Percentiles rank a stretch among this genome's conserved stretches.
phyloP scores from a whole-genome alignment of 768 basidiomycete species.

The Lactarius pseudohatsudake region DNA sequence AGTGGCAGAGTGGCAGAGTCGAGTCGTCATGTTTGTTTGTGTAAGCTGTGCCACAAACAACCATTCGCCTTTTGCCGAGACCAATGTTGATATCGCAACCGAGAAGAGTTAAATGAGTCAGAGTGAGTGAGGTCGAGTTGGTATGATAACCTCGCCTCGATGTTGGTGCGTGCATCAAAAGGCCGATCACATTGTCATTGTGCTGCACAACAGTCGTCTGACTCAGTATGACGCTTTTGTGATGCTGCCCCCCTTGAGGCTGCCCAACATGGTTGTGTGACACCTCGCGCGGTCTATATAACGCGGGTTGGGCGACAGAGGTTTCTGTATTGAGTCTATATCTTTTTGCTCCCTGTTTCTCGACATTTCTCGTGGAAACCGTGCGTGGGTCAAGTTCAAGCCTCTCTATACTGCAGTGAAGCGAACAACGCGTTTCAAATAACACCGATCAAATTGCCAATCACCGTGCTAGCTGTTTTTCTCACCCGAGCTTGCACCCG shows the following conservation, averaged over 20 bases:
- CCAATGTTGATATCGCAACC: background rate
- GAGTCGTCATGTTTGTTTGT: background rate
- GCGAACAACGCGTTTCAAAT: background rate
- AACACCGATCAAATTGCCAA: background rate
- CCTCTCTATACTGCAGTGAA: background rate
- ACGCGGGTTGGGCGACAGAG: background rate
- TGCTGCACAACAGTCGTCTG: background rate
- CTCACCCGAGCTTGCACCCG: too few relatives aligned
- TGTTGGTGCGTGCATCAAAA: slow-evolving; percentile 16
- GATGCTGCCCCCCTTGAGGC: slow-evolving; percentile 5
- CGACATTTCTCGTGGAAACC: background rate
- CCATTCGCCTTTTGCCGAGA: background rate
- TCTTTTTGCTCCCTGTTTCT: background rate
- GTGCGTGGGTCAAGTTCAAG: slow-evolving; percentile 4
- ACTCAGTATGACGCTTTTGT: slow-evolving; percentile 16
- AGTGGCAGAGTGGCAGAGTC: too few relatives aligned
- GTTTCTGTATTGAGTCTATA: background rate
- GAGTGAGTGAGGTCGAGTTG: background rate
- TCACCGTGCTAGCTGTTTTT: background rate
- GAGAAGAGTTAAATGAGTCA: background rate
- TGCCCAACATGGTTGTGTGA: background rate
- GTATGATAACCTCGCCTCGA: slow-evolving; percentile 1
- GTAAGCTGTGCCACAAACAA: background rate
- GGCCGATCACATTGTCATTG: background rate
- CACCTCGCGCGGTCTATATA: slow-evolving; percentile 12